A percentile compares a stretch with the other conserved stretches of the same genome.
Evolutionary conservation across 202 grass and related monocot genomes (phyloP).

Genomic region (Dendrocalamus latiflorus): DNA sequence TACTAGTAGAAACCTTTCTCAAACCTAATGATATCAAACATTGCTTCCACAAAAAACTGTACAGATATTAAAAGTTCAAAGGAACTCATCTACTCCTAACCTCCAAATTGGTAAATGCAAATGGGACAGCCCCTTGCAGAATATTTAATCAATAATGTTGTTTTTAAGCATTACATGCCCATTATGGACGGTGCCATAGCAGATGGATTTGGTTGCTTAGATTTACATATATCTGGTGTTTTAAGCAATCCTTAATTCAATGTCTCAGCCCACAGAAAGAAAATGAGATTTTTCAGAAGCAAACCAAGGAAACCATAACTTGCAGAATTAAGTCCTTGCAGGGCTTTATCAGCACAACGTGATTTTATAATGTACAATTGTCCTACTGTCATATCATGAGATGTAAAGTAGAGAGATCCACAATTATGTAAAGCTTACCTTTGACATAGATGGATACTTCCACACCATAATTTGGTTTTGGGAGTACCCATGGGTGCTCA

Average conservation of each 20-base stretch:
- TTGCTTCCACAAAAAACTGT: background rate
- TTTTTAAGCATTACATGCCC: background rate
- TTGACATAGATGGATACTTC: slow-evolving; percentile 93
- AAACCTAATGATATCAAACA: background rate
- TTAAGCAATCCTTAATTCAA: slow-evolving; percentile 18
- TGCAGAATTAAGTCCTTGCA: background rate
- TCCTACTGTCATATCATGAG: background rate
- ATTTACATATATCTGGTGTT: slow-evolving; percentile 9
- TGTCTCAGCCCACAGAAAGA: background rate
- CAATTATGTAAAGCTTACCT: slow-evolving; percentile 37
- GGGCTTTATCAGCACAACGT: background rate
- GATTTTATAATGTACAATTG: background rate
- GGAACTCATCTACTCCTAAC: background rate
- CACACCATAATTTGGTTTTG: slow-evolving; percentile 99
- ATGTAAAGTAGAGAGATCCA: background rate
- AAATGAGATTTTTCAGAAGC: slow-evolving; percentile 10
- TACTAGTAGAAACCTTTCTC: background rate
- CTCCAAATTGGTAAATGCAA: background rate
- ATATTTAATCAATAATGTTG: background rate
- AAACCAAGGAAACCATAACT: background rate
- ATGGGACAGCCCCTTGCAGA: background rate
- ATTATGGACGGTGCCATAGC: background rate
- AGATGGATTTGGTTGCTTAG: background rate
- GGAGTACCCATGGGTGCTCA: slow-evolving; percentile 96
- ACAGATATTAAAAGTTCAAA: background rate